Evolutionary conservation across 305 asterid genomes (phyloP), one percentile per base, ranked within the genome.

Genomic region (Stenogyne calaminthoides): DNA sequence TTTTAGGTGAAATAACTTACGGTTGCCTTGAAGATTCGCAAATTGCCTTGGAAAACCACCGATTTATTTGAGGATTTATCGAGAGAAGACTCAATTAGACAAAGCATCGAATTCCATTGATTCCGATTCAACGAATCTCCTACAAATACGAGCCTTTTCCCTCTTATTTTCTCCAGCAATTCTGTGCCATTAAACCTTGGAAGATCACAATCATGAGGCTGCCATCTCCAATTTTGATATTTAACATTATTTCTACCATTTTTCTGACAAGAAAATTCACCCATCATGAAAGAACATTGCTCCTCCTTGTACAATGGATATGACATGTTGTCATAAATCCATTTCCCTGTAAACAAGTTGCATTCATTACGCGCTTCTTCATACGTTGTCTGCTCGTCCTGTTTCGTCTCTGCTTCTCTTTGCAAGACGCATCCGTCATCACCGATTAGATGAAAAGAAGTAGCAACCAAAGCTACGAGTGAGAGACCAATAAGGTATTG

Each of bases 201-300:
- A 69, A 85, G 80, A 68, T 80, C 69, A 58, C 88, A 86, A 2
- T 75, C 47, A 51, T 29, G 90, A 65, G 88, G 88, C 47, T 79
- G 79, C 88, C 88, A 85, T 77, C 82, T 75, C 88, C 86, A 81
- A 0, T 73, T 44, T 58, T 69, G 86, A 74, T 81, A 79, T 4
- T 76, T 72, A 0, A 44, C 12, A 63, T 81, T 76, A 20, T 60
- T 67, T 34, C 85, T 76, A 2, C 88, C 84, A 32, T 80, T 42
- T 32, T n/a, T 81, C 34, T 55, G 34, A 60, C 90, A 86, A 0
- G 81, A 79, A 37, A 19, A 78, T 0, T 64, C 71, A 6, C 20
- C 10, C 15, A 9, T 2, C 79, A 72, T 42, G 70, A 81, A 85
- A 0, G 81, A 76, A 70, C 90, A 85, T 3, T 60, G 15, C 2